Evolutionary conservation across 768 basidiomycete genomes (phyloP), one percentile per base, ranked within the genome.

Genomic region (Termitomyces sp.): DNA sequence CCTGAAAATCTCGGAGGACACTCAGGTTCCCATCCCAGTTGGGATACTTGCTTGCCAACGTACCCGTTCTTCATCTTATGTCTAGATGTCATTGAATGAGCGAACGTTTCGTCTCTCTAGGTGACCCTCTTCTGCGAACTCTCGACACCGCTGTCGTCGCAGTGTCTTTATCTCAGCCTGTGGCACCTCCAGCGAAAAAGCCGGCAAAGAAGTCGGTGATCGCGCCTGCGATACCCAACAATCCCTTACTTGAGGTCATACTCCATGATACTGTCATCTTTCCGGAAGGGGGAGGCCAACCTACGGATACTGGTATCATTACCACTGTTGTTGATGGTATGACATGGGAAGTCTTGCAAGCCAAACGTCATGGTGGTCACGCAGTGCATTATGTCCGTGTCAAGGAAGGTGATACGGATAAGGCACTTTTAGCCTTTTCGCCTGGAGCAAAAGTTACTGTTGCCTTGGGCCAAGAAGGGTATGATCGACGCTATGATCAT

Each of bases 211-310:
- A 86, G 66, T 75, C 81, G n/a, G 79, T 82, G 12, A 66, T 77
- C 16, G 66, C 80, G 25, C 78, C 82, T 16, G 66, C 71, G n/a
- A 65, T 78, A 44, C 71, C 73, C 0, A 71, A 70, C 23, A 74
- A 67, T 35, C 78, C 84, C 3, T 69, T 86, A 17, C 77, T 89
- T 46, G 86, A 90, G 63, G 73, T 92, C 8, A 76, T 85, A 50
- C 72, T 91, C 44, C 84, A 87, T 51, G 91, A 92, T 66, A 91
- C 89, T 0, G 78, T 89, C 12, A 80, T 91, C 46, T 92, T 92
- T 67, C 90, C 91, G 0, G 90, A 92, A 70, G 90, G 89, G 9
- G 80, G 90, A 11, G 92, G 92, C 0, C 91, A 93, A 61, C 87
- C 89, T 1, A 84, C 84, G 0, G 92, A 93, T 65, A 82, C 82